Conservation (phyloP, 2,329 filamentous ascomycete genomes). For the Pseudogymnoascus pannorum region DNA sequence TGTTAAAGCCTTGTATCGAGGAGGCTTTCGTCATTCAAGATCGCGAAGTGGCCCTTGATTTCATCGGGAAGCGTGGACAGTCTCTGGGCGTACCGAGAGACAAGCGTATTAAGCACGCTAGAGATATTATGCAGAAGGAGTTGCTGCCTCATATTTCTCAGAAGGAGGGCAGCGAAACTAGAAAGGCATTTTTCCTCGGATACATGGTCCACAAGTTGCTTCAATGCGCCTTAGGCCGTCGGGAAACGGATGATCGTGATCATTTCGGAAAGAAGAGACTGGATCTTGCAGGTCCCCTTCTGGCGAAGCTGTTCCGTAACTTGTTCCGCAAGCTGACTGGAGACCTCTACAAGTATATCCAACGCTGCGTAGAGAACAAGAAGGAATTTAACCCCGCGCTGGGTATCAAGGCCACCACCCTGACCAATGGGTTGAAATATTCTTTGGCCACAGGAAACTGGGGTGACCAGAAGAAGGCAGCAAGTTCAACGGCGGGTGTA, state of each 20-base stretch:
- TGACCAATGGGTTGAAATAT: slow-evolving; percentile 93
- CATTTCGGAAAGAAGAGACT: slow-evolving; percentile 98
- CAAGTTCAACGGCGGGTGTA: slow-evolving; percentile 89
- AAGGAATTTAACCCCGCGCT: slow-evolving; percentile 85
- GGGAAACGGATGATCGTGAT: slow-evolving; percentile 94
- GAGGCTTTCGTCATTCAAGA: slow-evolving; percentile 96
- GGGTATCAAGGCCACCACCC: slow-evolving; percentile 82
- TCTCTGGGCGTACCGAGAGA: slow-evolving; percentile 69
- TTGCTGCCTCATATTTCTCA: slow-evolving; percentile 95
- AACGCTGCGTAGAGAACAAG: slow-evolving; percentile 83
- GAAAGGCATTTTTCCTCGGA: slow-evolving; percentile 95
- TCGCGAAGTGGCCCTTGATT: slow-evolving; percentile 86
- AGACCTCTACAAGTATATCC: slow-evolving; percentile 84
- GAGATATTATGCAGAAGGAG: slow-evolving; percentile 95
- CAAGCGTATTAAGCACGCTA: slow-evolving; percentile 84
- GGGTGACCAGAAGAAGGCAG: slow-evolving; percentile 99
- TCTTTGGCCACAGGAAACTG: slow-evolving; percentile 96
- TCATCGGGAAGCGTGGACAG: slow-evolving; percentile 85
- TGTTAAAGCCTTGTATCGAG: slow-evolving; percentile 94
- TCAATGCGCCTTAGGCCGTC: slow-evolving; percentile 84
- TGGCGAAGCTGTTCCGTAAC: slow-evolving; percentile 92
- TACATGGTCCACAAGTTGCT: slow-evolving; percentile 98
- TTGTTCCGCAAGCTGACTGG: slow-evolving; percentile 86
- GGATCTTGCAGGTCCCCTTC: slow-evolving; percentile 85
- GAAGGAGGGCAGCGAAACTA: slow-evolving; percentile 84